Base-by-base conservation (phyloP, 352 stramenopile species). In the Globisporangium canariense region DNA sequence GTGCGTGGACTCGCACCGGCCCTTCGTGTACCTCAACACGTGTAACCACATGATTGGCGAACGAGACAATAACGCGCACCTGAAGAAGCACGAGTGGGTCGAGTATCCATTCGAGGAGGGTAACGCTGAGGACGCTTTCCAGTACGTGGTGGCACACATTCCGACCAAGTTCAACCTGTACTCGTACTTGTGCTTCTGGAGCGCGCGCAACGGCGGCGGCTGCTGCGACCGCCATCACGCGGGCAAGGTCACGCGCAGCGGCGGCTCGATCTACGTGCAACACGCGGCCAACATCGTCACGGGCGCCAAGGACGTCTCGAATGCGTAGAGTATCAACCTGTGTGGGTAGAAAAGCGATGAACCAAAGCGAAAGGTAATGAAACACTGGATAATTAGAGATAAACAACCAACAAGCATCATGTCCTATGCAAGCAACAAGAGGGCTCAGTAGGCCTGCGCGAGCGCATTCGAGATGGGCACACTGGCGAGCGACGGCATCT, bases 31-130 rank as follows among this genome's bases (percentile, higher is more conserved):
- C 66, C 80, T 95, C 62, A 95, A 94, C 78, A 95, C 87, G 54
- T 95, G 87, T 77, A 95, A 95, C 60, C 87, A 95, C 84, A 91
- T 95, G 84, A 92, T 95, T 64, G 83, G 87, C 50, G 78, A 95
- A 69, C 76, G 66, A 46, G 87, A 95, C 75, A 95, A 92, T 67
- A 95, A 95, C 65, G 65, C 75, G 28, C 73, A 64, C 4, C 73
- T 95, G 57, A 68, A 59, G 61, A 95, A 95, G 71, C 76, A 86
- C 69, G 83, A 94, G 50, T 95, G 87, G 87, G 73, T 74, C 62
- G 76, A 95, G 70, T 94, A 94, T 56, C 81, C 86, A 45, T 91
- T 93, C 70, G 71, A 93, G 50, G 70, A 78, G 28, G 87, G 87
- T 30, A 70, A 89, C 58, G 74, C 69, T 0, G 73, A 91, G 32